Evolutionary conservation across 2,329 filamentous ascomycete species (phyloP).

Genomic region (Xenoacremonium recifei): DNA sequence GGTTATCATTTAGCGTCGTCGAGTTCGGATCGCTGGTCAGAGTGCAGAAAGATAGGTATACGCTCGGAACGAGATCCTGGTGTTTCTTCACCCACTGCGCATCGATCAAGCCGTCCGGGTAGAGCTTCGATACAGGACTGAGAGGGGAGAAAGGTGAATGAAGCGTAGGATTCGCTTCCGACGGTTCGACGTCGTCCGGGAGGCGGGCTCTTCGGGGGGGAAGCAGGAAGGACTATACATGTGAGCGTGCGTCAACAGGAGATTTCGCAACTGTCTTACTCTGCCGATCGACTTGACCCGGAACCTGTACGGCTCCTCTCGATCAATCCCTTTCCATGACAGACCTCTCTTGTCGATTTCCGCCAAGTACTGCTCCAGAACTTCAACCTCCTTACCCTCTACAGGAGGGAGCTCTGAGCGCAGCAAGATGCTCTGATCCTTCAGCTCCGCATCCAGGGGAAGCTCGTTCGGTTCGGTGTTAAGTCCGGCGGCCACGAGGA

Average conservation of each 20-base stretch:
- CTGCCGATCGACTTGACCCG: slow-evolving; percentile 74
- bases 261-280: slow-evolving; percentile 53
- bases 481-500: slow-evolving; percentile 81
- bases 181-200: slow-evolving; percentile 48
- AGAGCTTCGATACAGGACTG: slow-evolving; percentile 77
- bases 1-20: slow-evolving; percentile 78
- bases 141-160: slow-evolving; percentile 93
- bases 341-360: slow-evolving; percentile 61
- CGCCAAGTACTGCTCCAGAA: slow-evolving; percentile 65
- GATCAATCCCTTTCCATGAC: slow-evolving; percentile 65
- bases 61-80: slow-evolving; percentile 76
- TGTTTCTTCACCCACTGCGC: slow-evolving; percentile 86
- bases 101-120: slow-evolving; percentile 86
- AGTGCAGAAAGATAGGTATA: slow-evolving; percentile 78
- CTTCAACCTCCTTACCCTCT: slow-evolving; percentile 61
- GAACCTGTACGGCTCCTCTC: slow-evolving; percentile 56
- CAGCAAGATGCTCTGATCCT: slow-evolving; percentile 60
- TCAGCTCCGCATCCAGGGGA: slow-evolving; percentile 48
- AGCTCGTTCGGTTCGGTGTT: slow-evolving; percentile 39
- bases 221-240: slow-evolving; percentile 54
- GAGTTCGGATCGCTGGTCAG: slow-evolving; percentile 72
- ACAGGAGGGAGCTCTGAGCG: slow-evolving; percentile 70
- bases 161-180: slow-evolving; percentile 54
- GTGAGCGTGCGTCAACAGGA: slow-evolving; percentile 26
- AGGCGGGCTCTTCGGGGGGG: slow-evolving; percentile 57